Evolutionary conservation across 257 asterid species (phyloP).

Genomic region (Anisodus acutangulus): DNA sequence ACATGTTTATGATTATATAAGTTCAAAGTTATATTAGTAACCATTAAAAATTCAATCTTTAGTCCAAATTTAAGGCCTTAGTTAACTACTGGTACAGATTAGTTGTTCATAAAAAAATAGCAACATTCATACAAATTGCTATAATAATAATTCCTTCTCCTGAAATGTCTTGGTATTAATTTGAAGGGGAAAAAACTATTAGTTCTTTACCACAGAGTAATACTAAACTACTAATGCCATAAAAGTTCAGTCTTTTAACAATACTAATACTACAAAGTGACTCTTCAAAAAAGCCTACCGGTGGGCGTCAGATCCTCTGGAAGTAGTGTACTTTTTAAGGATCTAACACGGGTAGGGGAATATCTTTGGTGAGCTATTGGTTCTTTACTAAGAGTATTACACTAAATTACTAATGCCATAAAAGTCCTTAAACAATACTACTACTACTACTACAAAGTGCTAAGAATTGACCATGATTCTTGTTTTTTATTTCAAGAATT

Average conservation of each 20-base stretch:
- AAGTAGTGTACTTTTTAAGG: too few relatives aligned
- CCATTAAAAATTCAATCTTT: conserved; percentile 9
- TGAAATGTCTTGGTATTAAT: not conserved
- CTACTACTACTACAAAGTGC: not conserved
- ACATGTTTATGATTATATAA: not conserved
- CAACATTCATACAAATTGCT: not conserved
- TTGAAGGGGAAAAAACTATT: not conserved
- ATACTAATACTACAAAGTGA: not conserved
- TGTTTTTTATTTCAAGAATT: not conserved
- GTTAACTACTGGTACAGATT: not conserved
- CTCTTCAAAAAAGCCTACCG: not conserved
- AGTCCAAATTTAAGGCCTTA: not conserved
- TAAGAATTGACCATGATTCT: not conserved
- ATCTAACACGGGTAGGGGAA: too few relatives aligned
- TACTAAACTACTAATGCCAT: not conserved
- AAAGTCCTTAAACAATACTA: not conserved
- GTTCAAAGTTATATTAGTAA: not conserved
- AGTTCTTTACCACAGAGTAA: not conserved
- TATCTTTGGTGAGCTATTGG: not conserved
- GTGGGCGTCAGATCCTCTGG: too few relatives aligned
- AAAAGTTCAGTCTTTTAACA: not conserved
- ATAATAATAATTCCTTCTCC: not conserved
- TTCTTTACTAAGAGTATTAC: not conserved
- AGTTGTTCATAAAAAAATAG: not conserved
- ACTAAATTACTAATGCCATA: not conserved